Conservation (phyloP, 1,139 yeast genomes). For the Pneumocystis jirovecii region DNA sequence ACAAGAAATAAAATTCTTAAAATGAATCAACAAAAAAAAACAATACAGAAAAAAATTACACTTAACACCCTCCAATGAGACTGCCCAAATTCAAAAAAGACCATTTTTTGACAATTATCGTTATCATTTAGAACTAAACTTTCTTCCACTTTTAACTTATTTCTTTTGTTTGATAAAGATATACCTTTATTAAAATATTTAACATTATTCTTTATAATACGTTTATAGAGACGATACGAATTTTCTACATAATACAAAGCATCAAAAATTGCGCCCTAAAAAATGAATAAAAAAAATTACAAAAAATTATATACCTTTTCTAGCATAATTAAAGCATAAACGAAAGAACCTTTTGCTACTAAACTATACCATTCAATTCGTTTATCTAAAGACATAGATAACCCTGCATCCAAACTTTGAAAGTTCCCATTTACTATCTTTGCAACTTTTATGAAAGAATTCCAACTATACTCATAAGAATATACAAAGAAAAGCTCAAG, state of each 20-base stretch:
- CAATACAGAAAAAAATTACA: background rate
- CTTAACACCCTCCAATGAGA: background rate
- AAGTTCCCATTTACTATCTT: background rate
- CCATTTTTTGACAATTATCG: background rate
- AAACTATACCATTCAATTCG: background rate
- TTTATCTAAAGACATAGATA: background rate
- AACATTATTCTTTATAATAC: background rate
- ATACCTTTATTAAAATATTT: background rate
- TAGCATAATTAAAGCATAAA: background rate
- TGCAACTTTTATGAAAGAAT: background rate
- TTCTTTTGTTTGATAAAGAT: background rate
- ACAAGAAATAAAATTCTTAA: background rate
- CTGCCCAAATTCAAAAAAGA: background rate
- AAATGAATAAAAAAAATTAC: background rate
- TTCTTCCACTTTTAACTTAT: background rate
- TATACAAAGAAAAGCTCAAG: background rate
- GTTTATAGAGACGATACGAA: background rate
- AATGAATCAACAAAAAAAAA: background rate
- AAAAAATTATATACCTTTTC: background rate
- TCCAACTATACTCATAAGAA: background rate
- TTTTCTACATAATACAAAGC: background rate
- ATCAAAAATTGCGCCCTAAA: background rate
- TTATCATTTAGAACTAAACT: background rate
- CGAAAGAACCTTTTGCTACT: background rate
- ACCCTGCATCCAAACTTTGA: background rate